phyloP scores from a whole-genome alignment of 257 asterid species.

The Nyctanthes arbortristis region DNA sequence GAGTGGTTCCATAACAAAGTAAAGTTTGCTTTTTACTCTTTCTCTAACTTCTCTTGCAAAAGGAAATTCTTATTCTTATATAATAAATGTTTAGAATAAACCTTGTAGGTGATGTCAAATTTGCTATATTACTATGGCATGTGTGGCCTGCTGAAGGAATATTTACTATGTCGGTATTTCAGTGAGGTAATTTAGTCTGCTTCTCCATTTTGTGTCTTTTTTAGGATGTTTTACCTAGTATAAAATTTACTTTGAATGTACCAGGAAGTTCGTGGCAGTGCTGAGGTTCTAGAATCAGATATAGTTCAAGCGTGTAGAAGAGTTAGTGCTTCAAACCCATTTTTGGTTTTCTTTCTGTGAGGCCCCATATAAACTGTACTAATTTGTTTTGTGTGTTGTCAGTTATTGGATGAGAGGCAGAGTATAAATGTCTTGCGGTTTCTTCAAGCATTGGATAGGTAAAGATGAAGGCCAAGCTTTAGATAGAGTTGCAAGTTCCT shows the following conservation, averaged over 20 bases:
- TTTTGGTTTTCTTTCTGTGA: slow-evolving; percentile 2
- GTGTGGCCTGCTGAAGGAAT: slow-evolving; percentile 80
- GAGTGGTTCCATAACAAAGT: slow-evolving; percentile 96
- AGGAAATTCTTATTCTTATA: slow-evolving; percentile 8
- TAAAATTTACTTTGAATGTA: slow-evolving; percentile 22
- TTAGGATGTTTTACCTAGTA: neutral
- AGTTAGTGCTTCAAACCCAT: slow-evolving; percentile 53
- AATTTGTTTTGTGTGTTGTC: slow-evolving; percentile 25
- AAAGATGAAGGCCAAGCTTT: slow-evolving; percentile 14
- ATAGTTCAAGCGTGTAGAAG: slow-evolving; percentile 95
- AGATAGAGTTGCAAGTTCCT: slow-evolving; percentile 5
- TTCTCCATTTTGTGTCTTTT: neutral
- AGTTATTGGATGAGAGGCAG: slow-evolving; percentile 93
- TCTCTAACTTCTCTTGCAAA: neutral
- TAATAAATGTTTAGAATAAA: slow-evolving; percentile 16
- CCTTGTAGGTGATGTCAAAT: slow-evolving; percentile 81
- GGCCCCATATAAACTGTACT: neutral
- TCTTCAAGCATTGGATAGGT: slow-evolving; percentile 81
- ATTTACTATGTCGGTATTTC: slow-evolving; percentile 72
- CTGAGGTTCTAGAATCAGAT: slow-evolving; percentile 74
- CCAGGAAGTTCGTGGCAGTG: slow-evolving; percentile 81
- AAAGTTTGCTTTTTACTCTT: slow-evolving; percentile 9
- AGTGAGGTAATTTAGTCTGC: slow-evolving; percentile 62
- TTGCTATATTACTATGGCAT: slow-evolving; percentile 80
- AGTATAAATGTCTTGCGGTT: slow-evolving; percentile 71